A percentile compares a stretch with the other conserved stretches of the same genome.
phyloP scores from a whole-genome alignment of 257 asterid species.

The Anisodus tanguticus region DNA sequence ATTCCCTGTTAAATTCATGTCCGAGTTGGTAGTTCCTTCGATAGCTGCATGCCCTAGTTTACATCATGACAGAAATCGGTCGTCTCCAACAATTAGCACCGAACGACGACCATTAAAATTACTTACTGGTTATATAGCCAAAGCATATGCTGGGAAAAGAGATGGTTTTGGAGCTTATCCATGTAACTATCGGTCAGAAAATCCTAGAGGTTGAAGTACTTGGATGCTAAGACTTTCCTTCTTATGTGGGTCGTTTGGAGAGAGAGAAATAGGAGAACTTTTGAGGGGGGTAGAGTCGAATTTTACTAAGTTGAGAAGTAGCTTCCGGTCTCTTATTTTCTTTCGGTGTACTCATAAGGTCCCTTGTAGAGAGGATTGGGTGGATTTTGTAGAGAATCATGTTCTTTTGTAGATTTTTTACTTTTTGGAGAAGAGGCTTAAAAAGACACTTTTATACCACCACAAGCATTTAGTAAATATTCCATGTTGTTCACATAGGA shows the following conservation, averaged over 20 bases:
- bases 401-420: no score
- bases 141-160: neutral
- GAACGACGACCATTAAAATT: neutral
- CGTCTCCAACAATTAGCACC: neutral
- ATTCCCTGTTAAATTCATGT: neutral
- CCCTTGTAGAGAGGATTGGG: no score
- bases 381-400: no score
- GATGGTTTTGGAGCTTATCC: neutral
- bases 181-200: neutral
- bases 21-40: neutral
- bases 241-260: neutral
- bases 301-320: no score
- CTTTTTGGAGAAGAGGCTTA: neutral
- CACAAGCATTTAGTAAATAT: constrained; percentile 1
- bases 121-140: neutral
- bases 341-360: no score
- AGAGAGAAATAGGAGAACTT: no score
- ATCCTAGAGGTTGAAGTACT: neutral
- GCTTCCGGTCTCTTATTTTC: no score
- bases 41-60: neutral
- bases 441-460: neutral
- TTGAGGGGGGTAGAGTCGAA: no score
- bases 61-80: neutral
- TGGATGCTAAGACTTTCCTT: neutral
- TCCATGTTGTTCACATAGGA: neutral